Evolutionary conservation across 306 rosid species (phyloP), one percentile per base, ranked within the genome.

Genomic region (Cicer cuneatum): DNA sequence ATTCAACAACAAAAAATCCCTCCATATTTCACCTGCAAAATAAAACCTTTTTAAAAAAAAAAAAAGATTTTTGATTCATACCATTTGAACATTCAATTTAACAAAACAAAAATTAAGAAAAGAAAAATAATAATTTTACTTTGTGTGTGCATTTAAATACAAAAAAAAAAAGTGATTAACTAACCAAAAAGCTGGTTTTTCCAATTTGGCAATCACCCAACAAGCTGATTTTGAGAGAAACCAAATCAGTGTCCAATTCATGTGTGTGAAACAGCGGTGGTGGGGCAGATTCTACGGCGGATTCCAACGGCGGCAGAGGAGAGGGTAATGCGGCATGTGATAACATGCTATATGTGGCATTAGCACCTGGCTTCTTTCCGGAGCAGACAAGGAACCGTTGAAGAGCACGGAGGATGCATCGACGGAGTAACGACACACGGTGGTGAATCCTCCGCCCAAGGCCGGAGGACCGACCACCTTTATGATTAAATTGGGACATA

Each of bases 161-260:
- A 24, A 12, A 12, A 6, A 15, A 18, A 51, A 3, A 10, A 2
- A 15, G 8, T 52, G 9, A 16, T 56, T 10, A 11, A 73, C 80
- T 9, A 35, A 94, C 98, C 95, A 91, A 57, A 82, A 94, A 94
- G 78, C 96, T 86, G 59, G 98, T 91, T 85, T 94, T 94, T 64
- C 98, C 98, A 39, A 88, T 90, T 78, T 87, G 84, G 79, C 86
- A 77, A 45, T 94, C 97, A 18, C 98, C 98, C 83, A 94, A 78
- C 35, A 94, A 87, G 80, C 85, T 87, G 69, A 94, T 91, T 92
- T 94, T 94, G 73, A 94, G 74, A 37, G 93, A 65, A 71, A 94
- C 97, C 83, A 94, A 83, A 85, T 94, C 96, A 10, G 86, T 80
- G 35, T 92, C 96, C 38, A 53, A 56, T 5, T 84, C 90, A 63